Evolutionary conservation across 306 rosid species (phyloP).

Genomic region (Dalbergia cochinchinensis): DNA sequence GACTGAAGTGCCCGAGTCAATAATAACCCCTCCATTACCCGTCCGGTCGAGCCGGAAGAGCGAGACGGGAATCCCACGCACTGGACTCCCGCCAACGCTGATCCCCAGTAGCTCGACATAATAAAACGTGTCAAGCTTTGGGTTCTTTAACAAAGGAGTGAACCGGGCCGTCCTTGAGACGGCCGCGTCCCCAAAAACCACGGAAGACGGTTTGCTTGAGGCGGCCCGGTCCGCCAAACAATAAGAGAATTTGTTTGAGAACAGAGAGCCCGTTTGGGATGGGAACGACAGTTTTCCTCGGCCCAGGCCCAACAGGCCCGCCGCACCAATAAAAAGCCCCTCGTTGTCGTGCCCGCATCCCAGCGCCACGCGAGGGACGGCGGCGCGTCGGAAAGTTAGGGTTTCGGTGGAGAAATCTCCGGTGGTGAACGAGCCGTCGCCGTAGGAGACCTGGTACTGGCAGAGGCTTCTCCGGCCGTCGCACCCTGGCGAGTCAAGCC

Average conservation of each 20-base stretch:
- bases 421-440: conserved; percentile 84
- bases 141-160: conserved; percentile 78
- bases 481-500: conserved; percentile 71
- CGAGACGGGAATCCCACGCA: conserved; percentile 65
- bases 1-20: conserved; percentile 94
- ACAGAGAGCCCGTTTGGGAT: conserved; percentile 67
- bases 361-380: conserved; percentile 71
- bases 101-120: conserved; percentile 76
- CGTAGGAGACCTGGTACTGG: conserved; percentile 88
- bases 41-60: conserved; percentile 68
- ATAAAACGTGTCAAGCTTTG: conserved; percentile 83
- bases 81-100: conserved; percentile 81
- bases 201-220: conserved; percentile 69
- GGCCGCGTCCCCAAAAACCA: conserved; percentile 80
- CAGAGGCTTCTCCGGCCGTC: conserved; percentile 56
- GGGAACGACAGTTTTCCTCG: conserved; percentile 86
- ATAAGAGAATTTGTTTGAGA: conserved; percentile 81
- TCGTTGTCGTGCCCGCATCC: conserved; percentile 96
- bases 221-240: conserved; percentile 91
- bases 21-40: conserved; percentile 89
- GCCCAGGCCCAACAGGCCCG: conserved; percentile 88
- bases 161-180: conserved; percentile 81
- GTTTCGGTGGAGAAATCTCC: conserved; percentile 90
- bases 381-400: conserved; percentile 72
- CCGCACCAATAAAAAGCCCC: conserved; percentile 89